Evolutionary conservation across 768 basidiomycete genomes (phyloP).

Genomic region (Tricholoma bakamatsutake): DNA sequence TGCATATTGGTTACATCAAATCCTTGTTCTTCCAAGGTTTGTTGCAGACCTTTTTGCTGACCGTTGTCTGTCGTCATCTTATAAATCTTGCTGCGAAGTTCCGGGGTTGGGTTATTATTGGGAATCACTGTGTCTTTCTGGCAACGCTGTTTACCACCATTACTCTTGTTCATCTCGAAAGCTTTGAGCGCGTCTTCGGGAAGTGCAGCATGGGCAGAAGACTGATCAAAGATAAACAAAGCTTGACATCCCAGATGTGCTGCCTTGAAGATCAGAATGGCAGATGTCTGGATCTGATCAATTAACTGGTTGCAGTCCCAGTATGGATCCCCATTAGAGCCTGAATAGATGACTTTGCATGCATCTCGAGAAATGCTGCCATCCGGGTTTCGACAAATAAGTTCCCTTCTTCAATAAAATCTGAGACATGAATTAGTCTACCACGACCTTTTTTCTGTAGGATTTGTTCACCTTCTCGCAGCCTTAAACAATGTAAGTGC

Average conservation of each 20-base stretch:
- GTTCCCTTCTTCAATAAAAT: conserved; percentile 25
- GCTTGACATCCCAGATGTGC: conserved; percentile 20
- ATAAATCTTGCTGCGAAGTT: not conserved
- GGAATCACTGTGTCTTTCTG: conserved; percentile 18
- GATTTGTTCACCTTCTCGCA: not conserved
- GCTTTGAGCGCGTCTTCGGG: conserved; percentile 18
- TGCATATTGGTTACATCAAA: not conserved
- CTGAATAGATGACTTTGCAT: conserved; percentile 23
- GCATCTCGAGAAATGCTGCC: conserved; percentile 21
- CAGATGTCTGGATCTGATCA: conserved; percentile 18
- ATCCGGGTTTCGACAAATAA: conserved; percentile 13
- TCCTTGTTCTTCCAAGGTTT: not conserved
- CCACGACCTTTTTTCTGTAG: conserved; percentile 28
- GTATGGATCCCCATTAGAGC: conserved; percentile 25
- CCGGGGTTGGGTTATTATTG: conserved; percentile 7
- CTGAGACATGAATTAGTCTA: conserved; percentile 27
- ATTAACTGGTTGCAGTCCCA: conserved; percentile 28
- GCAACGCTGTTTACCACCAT: conserved; percentile 18
- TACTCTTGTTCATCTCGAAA: conserved; percentile 18
- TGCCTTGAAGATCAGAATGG: conserved; percentile 24
- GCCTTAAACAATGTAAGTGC: not conserved
- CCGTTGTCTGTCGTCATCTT: conserved; percentile 1
- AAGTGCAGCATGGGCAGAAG: conserved; percentile 19
- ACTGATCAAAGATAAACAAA: too few relatives aligned
- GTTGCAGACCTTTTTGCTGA: conserved; percentile 1